phyloP scores from a whole-genome alignment of 305 asterid genomes.

The Galium porrigens region DNA sequence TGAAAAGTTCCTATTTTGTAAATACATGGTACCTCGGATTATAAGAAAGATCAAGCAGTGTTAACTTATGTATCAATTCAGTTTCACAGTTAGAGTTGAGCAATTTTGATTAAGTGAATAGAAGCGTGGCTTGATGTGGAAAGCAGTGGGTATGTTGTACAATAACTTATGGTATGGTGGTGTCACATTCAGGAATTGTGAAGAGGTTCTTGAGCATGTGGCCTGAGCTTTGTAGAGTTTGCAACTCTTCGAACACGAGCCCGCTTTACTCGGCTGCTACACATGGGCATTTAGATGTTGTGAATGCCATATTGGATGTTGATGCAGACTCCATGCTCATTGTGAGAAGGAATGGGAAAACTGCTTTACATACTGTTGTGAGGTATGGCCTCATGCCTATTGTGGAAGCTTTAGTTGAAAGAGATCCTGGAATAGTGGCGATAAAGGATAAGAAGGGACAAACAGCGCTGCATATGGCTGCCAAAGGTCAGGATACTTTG shows the following conservation, averaged over 20 bases:
- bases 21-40: background rate
- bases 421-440: constrained; percentile 63
- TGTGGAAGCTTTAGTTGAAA: constrained; percentile 57
- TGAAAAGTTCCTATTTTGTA: background rate
- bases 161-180: constrained; percentile 3
- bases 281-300: constrained; percentile 60
- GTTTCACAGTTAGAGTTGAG: background rate
- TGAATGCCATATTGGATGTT: constrained; percentile 73
- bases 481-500: constrained; percentile 62
- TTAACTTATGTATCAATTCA: background rate
- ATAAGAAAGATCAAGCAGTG: background rate
- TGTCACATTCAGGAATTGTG: constrained; percentile 43
- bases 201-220: constrained; percentile 46
- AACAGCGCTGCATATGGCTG: constrained; percentile 98
- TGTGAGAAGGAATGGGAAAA: constrained; percentile 89
- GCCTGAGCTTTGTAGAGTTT: constrained; percentile 89
- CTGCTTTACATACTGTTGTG: constrained; percentile 75
- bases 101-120: background rate
- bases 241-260: constrained; percentile 82
- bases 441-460: constrained; percentile 90
- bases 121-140: background rate
- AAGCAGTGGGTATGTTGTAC: background rate
- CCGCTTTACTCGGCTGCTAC: constrained; percentile 86
- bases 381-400: constrained; percentile 61
- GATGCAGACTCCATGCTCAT: constrained; percentile 48